Percentiles rank a stretch among this genome's conserved stretches.
Conservation (phyloP, 345 rosid genomes). For the Sonneratia caseolaris region DNA sequence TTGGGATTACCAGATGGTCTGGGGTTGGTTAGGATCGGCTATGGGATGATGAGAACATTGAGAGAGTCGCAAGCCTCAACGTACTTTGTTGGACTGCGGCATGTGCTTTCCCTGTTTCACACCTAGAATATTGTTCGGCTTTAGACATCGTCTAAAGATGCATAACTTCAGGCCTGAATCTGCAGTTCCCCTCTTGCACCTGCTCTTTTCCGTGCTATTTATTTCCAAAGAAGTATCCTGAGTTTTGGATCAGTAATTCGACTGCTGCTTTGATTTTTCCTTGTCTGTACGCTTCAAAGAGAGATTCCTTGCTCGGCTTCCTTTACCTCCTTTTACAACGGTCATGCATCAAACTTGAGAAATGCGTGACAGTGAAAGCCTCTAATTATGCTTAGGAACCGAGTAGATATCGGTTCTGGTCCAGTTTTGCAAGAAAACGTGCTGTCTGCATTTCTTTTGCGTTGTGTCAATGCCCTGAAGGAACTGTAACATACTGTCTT, state of each 20-base stretch:
- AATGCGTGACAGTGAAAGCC: too few species aligned
- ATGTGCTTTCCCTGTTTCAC: not conserved
- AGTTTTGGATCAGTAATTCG: not conserved
- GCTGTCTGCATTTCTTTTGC: not conserved
- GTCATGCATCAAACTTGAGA: too few species aligned
- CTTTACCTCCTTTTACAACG: too few species aligned
- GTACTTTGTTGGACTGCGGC: not conserved
- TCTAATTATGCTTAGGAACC: too few species aligned
- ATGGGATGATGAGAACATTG: not conserved
- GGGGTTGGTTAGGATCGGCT: not conserved
- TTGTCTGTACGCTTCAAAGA: not conserved
- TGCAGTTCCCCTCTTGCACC: not conserved
- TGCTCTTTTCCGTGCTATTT: not conserved
- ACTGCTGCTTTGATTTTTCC: not conserved
- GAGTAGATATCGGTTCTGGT: not conserved
- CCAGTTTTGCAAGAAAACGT: not conserved
- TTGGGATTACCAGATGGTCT: not conserved
- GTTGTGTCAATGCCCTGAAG: not conserved
- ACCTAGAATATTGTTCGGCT: not conserved
- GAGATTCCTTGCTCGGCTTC: too few species aligned
- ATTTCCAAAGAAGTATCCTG: not conserved
- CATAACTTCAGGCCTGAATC: not conserved
- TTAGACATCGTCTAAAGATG: not conserved
- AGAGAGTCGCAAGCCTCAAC: not conserved
- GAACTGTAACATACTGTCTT: too few species aligned